phyloP scores from a whole-genome alignment of 257 asterid species.

The Solanum stenotomum region DNA sequence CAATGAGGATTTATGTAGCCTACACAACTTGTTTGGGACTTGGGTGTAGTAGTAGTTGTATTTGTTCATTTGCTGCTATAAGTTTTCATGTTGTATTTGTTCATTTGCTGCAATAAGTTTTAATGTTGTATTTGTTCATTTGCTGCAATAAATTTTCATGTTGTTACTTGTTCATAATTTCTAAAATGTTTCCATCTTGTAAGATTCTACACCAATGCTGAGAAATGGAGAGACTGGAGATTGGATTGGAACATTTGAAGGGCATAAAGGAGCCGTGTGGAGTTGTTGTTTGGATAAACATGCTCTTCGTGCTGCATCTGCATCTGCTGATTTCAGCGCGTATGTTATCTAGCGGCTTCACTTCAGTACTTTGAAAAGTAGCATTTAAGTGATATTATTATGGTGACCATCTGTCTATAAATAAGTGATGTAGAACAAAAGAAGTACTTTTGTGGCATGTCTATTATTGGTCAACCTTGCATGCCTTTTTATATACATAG shows the following conservation, averaged over 20 bases:
- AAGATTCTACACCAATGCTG: conserved; percentile 91
- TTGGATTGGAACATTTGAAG: conserved; percentile 97
- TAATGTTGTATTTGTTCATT: neutral
- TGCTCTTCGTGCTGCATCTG: conserved; percentile 93
- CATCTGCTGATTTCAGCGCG: conserved; percentile 98
- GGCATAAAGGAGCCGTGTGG: conserved; percentile 99
- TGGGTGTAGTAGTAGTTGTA: neutral
- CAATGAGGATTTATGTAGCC: neutral
- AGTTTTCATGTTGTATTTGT: no score
- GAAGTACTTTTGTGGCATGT: neutral
- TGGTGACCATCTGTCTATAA: neutral
- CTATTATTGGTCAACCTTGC: neutral
- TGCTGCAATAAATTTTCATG: neutral
- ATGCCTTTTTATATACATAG: neutral
- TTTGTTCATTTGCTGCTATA: neutral
- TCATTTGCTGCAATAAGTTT: neutral
- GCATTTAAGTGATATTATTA: neutral
- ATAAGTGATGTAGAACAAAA: neutral
- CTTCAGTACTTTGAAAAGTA: neutral
- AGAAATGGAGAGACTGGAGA: conserved; percentile 99
- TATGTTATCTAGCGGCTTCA: conserved; percentile 19
- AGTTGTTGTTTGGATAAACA: conserved; percentile 83
- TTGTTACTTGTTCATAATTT: neutral
- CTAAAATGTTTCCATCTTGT: neutral
- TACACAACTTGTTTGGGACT: neutral